These are phyloP conservation scores for Leccinum disarticulatum DNA, from an alignment of 768 basidiomycete species.

Conservation along the genomic window DNA sequence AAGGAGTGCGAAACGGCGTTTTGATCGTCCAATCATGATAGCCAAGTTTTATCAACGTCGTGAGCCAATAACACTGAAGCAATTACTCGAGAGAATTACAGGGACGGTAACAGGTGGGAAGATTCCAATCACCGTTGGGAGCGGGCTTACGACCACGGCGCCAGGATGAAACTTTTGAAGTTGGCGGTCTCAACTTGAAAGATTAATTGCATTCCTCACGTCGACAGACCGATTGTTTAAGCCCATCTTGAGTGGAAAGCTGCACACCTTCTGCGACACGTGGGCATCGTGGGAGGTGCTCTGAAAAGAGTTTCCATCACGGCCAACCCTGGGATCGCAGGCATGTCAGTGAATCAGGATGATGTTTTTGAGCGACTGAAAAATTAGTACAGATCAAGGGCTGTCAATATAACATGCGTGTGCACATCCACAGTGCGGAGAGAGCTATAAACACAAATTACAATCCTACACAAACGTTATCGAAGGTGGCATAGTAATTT, in stretches of 20 bases:
- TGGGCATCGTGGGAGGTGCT: neutral
- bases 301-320: neutral
- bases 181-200: neutral
- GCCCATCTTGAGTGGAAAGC: neutral
- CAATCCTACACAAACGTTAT: no score
- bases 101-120: conserved; percentile 13
- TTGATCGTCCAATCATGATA: neutral
- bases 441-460: no score
- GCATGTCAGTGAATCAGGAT: conserved; percentile 14
- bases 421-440: neutral
- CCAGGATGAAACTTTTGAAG: neutral
- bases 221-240: neutral
- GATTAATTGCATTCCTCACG: neutral
- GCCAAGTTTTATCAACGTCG: conserved; percentile 5
- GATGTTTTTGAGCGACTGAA: neutral
- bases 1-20: conserved; percentile 6
- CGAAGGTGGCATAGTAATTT: no score
- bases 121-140: neutral
- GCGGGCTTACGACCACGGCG: neutral
- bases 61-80: neutral
- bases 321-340: conserved; percentile 9
- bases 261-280: neutral
- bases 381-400: neutral
- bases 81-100: conserved; percentile 3
- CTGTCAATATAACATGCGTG: neutral